Base-by-base conservation (phyloP, 768 basidiomycete genomes). In the Psilocybe cyanescens region DNA sequence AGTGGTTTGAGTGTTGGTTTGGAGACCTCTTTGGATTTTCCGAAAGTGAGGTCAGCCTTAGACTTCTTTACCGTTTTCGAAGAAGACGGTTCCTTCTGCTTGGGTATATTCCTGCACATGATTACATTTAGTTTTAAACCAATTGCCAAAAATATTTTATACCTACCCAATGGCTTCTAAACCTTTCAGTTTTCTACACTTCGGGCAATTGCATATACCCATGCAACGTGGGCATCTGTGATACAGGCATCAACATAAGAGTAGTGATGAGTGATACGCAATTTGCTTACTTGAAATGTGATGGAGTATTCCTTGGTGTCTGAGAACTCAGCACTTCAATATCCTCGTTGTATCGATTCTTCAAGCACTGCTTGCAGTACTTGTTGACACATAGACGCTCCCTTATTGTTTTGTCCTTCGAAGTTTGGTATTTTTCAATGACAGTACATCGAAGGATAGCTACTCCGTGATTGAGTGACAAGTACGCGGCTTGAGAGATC, bases 181-280 rank as follows among this genome's bases (percentile, higher is more conserved):
- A 19, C 89, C 89, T 69, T 85, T 79, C 14, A 81, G 76, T 72
- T 87, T 90, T 59, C 86, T 81, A 73, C 91, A 93, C 3, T 70
- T 71, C 45, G 81, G 77, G 63, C 91, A 93, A 70, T 86, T 90
- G 73, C 91, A 93, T 8, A 79, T 74, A 65, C 82, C 85, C 54
- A 81, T 75, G 61, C 91, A 93, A 65, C 80, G 83, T 3, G 89
- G 89, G 64, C 91, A 93, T 70, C 90, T 92, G 63, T 29, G 60
- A 58, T 24, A 24, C 24, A 24, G 24, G 24, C 24, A 49, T 6
- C 16, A 49, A 41, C 2, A 8, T n/a, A 49, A 35, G 30, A 41
- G 29, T 56, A 17, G 45, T 37, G 1, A 16, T 16, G 16, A 29
- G 5, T 4, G 39, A 16, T 37, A 53, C 6, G 53, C 48, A 52